Evolutionary conservation across 768 basidiomycete species (phyloP).

Genomic region (Mycena maculata): DNA sequence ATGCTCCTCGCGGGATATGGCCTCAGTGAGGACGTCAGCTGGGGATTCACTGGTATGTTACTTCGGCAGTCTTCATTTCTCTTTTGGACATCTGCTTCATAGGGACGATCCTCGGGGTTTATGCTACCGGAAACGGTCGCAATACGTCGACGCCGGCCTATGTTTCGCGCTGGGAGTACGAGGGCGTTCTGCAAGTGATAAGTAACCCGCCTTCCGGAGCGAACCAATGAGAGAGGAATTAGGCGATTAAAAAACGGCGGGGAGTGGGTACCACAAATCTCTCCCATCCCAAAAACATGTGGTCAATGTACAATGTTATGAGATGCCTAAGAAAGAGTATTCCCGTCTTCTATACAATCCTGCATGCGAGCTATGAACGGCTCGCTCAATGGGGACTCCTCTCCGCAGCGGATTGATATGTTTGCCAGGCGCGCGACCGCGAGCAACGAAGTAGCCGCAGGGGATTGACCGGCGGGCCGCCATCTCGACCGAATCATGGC

Average conservation of each 20-base stretch:
- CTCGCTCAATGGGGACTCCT: neutral
- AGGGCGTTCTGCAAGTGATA: constrained; percentile 19
- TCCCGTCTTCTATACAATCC: neutral
- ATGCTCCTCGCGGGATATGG: constrained; percentile 23
- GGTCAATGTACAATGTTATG: no score
- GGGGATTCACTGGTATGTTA: constrained; percentile 31
- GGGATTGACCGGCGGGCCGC: neutral
- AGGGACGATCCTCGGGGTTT: constrained; percentile 30
- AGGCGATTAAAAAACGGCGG: no score
- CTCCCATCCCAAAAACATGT: no score
- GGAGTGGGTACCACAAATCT: no score
- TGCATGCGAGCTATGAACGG: neutral
- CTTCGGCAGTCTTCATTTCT: no score
- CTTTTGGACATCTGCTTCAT: neutral
- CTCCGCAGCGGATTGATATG: neutral
- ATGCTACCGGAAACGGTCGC: constrained; percentile 29
- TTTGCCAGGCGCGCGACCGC: neutral
- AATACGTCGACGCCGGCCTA: constrained; percentile 31
- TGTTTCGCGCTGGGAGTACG: constrained; percentile 29
- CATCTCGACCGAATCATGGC: neutral
- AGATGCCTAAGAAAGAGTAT: neutral
- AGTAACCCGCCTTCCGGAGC: neutral
- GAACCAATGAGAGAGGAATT: neutral
- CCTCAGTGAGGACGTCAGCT: constrained; percentile 30
- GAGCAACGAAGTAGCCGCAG: neutral